phyloP scores from a whole-genome alignment of 2,329 filamentous ascomycete species.

The Nannizzia gypsea region DNA sequence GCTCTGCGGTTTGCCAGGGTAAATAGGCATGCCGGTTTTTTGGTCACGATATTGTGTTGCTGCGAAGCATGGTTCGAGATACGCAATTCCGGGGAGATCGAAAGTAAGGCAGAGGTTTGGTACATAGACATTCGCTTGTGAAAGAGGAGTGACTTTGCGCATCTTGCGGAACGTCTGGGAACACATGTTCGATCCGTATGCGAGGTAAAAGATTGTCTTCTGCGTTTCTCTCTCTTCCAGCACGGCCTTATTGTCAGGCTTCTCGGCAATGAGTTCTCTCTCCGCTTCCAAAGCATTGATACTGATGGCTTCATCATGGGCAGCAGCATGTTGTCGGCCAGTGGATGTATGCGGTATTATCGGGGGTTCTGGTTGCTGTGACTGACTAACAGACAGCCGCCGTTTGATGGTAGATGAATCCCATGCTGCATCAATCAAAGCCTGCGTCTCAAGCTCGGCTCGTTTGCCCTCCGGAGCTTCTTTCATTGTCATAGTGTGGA shows the following conservation, averaged over 20 bases:
- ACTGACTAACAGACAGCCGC: background rate
- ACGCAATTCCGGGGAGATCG: conserved; percentile 74
- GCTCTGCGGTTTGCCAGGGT: background rate
- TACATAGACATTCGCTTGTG: conserved; percentile 67
- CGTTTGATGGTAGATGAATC: background rate
- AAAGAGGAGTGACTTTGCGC: conserved; percentile 70
- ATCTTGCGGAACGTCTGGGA: conserved; percentile 65
- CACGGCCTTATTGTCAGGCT: conserved; percentile 9
- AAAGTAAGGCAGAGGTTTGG: conserved; percentile 71
- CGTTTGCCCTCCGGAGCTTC: background rate
- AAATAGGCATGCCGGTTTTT: conserved; percentile 4
- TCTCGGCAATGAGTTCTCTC: conserved; percentile 15
- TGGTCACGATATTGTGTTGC: conserved; percentile 55
- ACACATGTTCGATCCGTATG: conserved; percentile 84
- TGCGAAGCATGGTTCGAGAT: conserved; percentile 83
- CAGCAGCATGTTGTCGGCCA: conserved; percentile 17
- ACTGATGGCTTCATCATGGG: conserved; percentile 18
- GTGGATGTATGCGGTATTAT: conserved; percentile 15
- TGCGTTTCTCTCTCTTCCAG: conserved; percentile 11
- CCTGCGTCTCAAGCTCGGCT: conserved; percentile 2
- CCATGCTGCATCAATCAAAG: conserved; percentile 4
- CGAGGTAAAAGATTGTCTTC: conserved; percentile 61
- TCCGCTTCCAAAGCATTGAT: conserved; percentile 12
- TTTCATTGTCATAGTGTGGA: background rate
- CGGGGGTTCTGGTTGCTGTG: background rate